A percentile compares a stretch with the other conserved stretches of the same genome.
phyloP scores from a whole-genome alignment of 2,329 filamentous ascomycete genomes.

The Leptographium galeiforme region DNA sequence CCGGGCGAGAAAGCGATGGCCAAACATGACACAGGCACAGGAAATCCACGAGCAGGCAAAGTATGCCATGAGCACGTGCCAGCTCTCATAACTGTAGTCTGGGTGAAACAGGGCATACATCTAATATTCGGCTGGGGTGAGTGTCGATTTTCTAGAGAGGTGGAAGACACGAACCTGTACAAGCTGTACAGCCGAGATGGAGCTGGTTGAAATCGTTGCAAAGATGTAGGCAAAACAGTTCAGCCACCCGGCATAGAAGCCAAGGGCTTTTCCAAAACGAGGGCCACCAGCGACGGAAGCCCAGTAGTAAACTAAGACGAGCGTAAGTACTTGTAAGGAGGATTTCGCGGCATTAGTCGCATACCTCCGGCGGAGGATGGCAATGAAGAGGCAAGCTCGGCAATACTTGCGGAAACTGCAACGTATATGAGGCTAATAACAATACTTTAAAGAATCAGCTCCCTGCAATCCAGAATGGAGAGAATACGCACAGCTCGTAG shows the following conservation, averaged over 20 bases:
- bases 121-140: conserved; percentile 24
- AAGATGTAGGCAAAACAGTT: conserved; percentile 23
- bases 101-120: conserved; percentile 29
- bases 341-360: background rate
- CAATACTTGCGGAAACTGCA: conserved; percentile 43
- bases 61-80: conserved; percentile 31
- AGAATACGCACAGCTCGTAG: conserved; percentile 1
- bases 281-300: conserved; percentile 27
- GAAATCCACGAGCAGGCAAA: conserved; percentile 25
- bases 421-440: conserved; percentile 38
- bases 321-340: background rate
- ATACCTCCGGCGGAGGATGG: conserved; percentile 39
- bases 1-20: conserved; percentile 36
- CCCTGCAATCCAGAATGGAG: background rate
- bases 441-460: conserved; percentile 12
- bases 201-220: too few species aligned
- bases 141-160: conserved; percentile 22
- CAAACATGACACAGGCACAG: conserved; percentile 33
- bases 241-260: conserved; percentile 28
- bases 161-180: too few species aligned
- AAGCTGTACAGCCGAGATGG: too few species aligned
- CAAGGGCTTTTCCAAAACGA: too few species aligned
- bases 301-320: conserved; percentile 40
- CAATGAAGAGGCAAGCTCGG: conserved; percentile 46
- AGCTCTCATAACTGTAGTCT: conserved; percentile 21